Evolutionary conservation across 1,139 yeast species (phyloP).

Genomic region (Spathaspora sp.): DNA sequence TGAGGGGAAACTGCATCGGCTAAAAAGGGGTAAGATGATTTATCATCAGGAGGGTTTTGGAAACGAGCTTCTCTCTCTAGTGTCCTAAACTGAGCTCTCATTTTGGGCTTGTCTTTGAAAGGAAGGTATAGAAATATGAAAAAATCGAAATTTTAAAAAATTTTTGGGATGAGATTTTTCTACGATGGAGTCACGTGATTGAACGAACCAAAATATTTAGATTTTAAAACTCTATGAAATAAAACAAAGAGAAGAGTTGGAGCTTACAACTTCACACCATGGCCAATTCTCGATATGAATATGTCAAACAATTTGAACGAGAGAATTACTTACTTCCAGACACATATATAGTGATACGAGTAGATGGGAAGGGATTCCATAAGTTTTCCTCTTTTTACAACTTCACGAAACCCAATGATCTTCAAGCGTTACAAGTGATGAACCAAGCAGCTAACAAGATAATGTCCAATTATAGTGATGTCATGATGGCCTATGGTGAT

Average conservation of each 20-base stretch:
- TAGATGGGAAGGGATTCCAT: constrained; percentile 95
- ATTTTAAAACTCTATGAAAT: neutral
- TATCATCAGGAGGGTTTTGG: constrained; percentile 85
- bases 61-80: constrained; percentile 85
- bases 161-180: neutral
- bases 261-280: too few relatives aligned
- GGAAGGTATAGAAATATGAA: neutral
- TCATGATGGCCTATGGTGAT: constrained; percentile 85
- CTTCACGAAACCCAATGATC: constrained; percentile 87
- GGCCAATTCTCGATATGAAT: constrained; percentile 84
- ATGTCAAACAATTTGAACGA: constrained; percentile 78
- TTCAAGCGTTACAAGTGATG: constrained; percentile 73
- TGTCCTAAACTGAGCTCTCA: constrained; percentile 65
- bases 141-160: neutral
- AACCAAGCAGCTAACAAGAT: constrained; percentile 73
- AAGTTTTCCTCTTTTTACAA: constrained; percentile 70
- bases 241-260: neutral
- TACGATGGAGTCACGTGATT: constrained; percentile 10
- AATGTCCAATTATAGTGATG: constrained; percentile 65
- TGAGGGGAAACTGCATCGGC: constrained; percentile 93
- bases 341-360: constrained; percentile 77
- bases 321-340: constrained; percentile 75
- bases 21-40: constrained; percentile 77
- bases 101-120: constrained; percentile 3
- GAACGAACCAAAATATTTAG: neutral